Percentiles rank a stretch among this genome's conserved stretches.
phyloP scores from a whole-genome alignment of 1,284 basidiomycete genomes.

The Papiliotrema fonsecae region DNA sequence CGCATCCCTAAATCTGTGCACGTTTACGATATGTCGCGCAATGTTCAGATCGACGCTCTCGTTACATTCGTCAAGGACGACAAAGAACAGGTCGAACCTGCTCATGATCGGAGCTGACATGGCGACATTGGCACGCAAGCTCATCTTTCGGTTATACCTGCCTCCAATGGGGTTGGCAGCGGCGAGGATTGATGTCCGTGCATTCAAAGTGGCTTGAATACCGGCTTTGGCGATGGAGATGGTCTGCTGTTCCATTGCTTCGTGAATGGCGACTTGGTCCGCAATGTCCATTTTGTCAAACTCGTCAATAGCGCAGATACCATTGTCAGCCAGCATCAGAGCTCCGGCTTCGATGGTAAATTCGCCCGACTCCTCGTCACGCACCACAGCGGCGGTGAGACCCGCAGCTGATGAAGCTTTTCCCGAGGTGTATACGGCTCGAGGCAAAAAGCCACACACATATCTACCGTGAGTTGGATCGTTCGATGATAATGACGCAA shows the following conservation, averaged over 20 bases:
- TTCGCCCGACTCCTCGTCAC: conserved; percentile 97
- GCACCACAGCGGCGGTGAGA: conserved; percentile 96
- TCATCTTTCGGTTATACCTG: conserved; percentile 92
- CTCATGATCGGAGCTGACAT: conserved; percentile 99
- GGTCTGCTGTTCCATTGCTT: conserved; percentile 99
- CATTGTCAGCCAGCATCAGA: conserved; percentile 98
- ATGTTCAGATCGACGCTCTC: conserved; percentile 88
- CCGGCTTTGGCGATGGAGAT: conserved; percentile 99
- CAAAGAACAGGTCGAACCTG: conserved; percentile 97
- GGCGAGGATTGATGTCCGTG: conserved; percentile 93
- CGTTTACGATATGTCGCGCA: conserved; percentile 95
- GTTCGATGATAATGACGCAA: not conserved
- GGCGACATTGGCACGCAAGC: conserved; percentile 87
- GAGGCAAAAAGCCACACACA: conserved; percentile 96
- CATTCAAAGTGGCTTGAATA: conserved; percentile 97
- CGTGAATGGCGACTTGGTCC: conserved; percentile 98
- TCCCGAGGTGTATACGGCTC: conserved; percentile 97
- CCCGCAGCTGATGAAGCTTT: conserved; percentile 98
- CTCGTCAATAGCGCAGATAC: conserved; percentile 99
- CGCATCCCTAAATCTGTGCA: conserved; percentile 91
- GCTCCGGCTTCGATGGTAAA: conserved; percentile 99
- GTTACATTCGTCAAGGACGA: conserved; percentile 96
- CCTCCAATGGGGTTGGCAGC: conserved; percentile 97
- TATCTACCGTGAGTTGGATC: conserved; percentile 58
- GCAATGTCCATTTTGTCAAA: conserved; percentile 99